Percentiles rank a stretch among this genome's conserved stretches.
Evolutionary conservation across 768 basidiomycete species (phyloP).

Genomic region (Cubamyces sp.): DNA sequence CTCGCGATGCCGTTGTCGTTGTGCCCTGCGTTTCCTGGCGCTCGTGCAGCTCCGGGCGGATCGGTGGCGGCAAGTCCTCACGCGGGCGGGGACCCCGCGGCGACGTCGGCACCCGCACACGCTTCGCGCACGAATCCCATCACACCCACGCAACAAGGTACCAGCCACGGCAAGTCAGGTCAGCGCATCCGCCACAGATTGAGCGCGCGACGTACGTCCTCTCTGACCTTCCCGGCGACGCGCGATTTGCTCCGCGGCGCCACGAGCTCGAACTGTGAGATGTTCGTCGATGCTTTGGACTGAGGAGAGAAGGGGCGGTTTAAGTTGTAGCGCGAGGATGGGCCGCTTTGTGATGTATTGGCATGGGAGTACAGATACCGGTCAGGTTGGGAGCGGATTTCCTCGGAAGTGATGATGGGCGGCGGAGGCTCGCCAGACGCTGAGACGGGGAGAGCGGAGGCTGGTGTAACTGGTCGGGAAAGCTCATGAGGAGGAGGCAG

Average conservation of each 20-base stretch:
- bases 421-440: constrained; percentile 8
- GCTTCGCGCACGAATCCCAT: neutral
- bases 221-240: constrained; percentile 2
- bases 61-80: constrained; percentile 15
- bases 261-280: constrained; percentile 34
- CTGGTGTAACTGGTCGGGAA: constrained; percentile 27
- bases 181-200: constrained; percentile 7
- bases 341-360: constrained; percentile 5
- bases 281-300: constrained; percentile 33
- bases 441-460: constrained; percentile 10
- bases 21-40: constrained; percentile 10
- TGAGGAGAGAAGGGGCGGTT: constrained; percentile 28
- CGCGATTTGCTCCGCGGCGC: constrained; percentile 11
- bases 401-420: constrained; percentile 1
- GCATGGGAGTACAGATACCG: constrained; percentile 22
- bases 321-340: constrained; percentile 4
- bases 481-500: constrained; percentile 69
- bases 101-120: constrained; percentile 21
- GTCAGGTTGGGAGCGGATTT: constrained; percentile 7
- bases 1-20: constrained; percentile 5
- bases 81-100: constrained; percentile 26
- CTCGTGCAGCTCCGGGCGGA: constrained; percentile 6
- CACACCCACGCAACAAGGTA: neutral
- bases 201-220: constrained; percentile 27
- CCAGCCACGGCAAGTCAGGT: constrained; percentile 8